Evolutionary conservation across 306 rosid genomes (phyloP).

Genomic region (Cucurbita maxima): DNA sequence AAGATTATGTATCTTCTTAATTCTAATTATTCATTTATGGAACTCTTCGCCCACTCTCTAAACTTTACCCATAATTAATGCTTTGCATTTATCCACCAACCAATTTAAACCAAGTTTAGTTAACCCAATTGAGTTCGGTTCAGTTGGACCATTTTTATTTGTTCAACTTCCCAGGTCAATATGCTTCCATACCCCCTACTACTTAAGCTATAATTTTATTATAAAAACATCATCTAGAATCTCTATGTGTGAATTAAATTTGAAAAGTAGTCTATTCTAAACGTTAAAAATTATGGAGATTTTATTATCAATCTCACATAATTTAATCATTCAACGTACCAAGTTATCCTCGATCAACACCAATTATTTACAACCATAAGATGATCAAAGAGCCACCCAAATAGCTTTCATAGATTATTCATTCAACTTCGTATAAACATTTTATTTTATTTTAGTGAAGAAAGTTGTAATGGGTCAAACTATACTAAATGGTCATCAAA

Average conservation of each 20-base stretch:
- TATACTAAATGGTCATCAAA: not conserved
- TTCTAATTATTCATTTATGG: too few species aligned
- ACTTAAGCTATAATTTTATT: too few species aligned
- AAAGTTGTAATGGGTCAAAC: not conserved
- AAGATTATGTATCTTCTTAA: not conserved
- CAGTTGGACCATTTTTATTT: too few species aligned
- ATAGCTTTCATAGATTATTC: not conserved
- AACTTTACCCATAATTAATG: too few species aligned
- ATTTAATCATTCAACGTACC: not conserved
- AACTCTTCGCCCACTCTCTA: too few species aligned
- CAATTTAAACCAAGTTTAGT: too few species aligned
- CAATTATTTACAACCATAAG: not conserved
- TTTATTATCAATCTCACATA: not conserved
- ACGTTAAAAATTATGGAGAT: not conserved
- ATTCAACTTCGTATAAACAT: not conserved
- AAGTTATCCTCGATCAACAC: not conserved
- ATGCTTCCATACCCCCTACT: too few species aligned
- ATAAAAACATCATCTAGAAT: too few species aligned
- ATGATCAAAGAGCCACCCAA: not conserved
- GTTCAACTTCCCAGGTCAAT: too few species aligned
- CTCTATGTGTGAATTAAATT: too few species aligned
- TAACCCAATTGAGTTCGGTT: too few species aligned
- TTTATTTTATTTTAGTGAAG: not conserved
- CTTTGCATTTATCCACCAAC: too few species aligned
- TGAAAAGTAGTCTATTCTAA: not conserved